Conservation (phyloP, 306 rosid species). For the Spatholobus suberectus region DNA sequence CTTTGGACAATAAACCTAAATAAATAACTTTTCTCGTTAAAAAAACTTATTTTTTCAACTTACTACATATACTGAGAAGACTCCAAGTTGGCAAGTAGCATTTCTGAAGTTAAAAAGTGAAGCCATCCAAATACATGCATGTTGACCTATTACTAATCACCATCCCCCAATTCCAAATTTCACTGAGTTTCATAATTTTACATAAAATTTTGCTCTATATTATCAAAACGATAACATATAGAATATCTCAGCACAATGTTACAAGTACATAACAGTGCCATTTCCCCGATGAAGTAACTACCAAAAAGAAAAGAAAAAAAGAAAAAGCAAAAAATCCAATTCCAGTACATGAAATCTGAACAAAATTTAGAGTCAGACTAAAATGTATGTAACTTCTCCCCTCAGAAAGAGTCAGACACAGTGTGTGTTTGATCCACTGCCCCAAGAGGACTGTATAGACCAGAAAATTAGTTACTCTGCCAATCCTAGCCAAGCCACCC, state of each 20-base stretch:
- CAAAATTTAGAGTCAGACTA: conserved; percentile 50
- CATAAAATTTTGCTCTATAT: background rate
- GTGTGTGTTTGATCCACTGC: conserved; percentile 60
- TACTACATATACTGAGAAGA: background rate
- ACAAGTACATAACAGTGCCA: background rate
- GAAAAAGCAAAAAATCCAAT: background rate
- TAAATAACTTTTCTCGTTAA: too few species aligned
- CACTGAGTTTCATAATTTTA: background rate
- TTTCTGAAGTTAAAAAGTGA: background rate
- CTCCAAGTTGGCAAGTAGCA: background rate
- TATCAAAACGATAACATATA: background rate
- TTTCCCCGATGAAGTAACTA: background rate
- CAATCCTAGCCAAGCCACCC: conserved; percentile 31
- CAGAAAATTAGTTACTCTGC: conserved; percentile 51
- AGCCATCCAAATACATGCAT: background rate
- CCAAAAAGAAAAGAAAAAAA: background rate
- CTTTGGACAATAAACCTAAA: too few species aligned
- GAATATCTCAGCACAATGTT: conserved; percentile 1
- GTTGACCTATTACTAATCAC: background rate
- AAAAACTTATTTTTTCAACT: background rate
- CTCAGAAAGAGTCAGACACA: conserved; percentile 32
- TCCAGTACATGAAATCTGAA: conserved; percentile 33
- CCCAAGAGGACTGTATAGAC: conserved; percentile 53
- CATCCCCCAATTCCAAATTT: background rate
- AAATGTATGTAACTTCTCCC: conserved; percentile 36